Evolutionary conservation across 2,329 filamentous ascomycete species (phyloP).

Genomic region (Ceratocystis alfenasii): DNA sequence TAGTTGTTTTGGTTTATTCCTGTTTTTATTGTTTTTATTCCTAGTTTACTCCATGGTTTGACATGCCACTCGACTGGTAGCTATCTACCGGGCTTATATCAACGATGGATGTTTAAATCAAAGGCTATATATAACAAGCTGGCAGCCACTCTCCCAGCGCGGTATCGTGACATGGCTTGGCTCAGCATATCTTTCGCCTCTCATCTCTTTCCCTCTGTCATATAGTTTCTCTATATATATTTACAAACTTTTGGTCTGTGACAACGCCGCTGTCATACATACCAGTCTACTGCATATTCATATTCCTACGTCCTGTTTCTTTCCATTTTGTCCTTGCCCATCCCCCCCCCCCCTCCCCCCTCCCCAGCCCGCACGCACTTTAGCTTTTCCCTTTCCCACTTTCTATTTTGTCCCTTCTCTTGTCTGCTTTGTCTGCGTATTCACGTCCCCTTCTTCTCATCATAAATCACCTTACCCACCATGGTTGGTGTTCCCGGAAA

Average conservation of each 20-base stretch:
- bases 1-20: neutral
- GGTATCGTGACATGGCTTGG: neutral
- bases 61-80: conserved; percentile 4
- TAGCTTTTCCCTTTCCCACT: neutral
- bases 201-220: neutral
- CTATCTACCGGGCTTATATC: conserved; percentile 7
- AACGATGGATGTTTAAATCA: neutral
- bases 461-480: conserved; percentile 20
- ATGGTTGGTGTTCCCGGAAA: conserved; percentile 54
- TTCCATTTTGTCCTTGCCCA: neutral
- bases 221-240: neutral
- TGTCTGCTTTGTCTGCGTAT: neutral
- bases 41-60: neutral
- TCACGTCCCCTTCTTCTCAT: neutral
- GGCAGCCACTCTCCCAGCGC: neutral
- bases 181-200: neutral
- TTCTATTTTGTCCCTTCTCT: neutral
- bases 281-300: neutral
- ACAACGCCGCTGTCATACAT: neutral
- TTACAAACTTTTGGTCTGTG: neutral
- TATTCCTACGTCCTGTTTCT: neutral
- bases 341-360: neutral
- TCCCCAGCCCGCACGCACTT: neutral
- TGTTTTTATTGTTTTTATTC: neutral
- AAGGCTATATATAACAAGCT: conserved; percentile 9